Conservation (phyloP, 176 grass and related monocot species). For the Neostapfia colusana region DNA sequence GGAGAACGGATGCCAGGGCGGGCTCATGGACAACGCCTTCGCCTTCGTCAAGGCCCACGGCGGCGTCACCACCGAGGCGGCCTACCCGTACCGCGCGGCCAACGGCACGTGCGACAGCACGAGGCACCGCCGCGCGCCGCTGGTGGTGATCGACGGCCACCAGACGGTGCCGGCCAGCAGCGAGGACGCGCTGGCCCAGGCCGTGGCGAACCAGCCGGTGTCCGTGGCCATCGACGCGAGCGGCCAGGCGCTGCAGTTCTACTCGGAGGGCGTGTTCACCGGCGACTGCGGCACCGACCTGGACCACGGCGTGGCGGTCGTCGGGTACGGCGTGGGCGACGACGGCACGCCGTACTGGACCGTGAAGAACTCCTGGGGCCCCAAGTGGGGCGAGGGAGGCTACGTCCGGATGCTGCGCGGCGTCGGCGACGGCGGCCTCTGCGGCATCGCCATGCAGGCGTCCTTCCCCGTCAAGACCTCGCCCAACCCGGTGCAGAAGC, state of each 20-base stretch:
- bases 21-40: constrained; percentile 75
- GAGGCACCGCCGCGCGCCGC: constrained; percentile 1
- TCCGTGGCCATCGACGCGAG: constrained; percentile 71
- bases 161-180: constrained; percentile 54
- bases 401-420: constrained; percentile 73
- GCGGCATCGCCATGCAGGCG: constrained; percentile 81
- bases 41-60: constrained; percentile 61
- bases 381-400: constrained; percentile 57
- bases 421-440: constrained; percentile 48
- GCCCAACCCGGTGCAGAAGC: constrained; percentile 38
- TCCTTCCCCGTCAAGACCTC: constrained; percentile 72
- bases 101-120: constrained; percentile 56
- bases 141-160: constrained; percentile 63
- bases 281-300: constrained; percentile 65
- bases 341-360: constrained; percentile 59
- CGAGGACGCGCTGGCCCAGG: constrained; percentile 59
- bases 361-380: constrained; percentile 80
- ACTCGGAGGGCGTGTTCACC: constrained; percentile 75
- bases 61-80: constrained; percentile 57
- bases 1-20: constrained; percentile 57
- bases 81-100: constrained; percentile 62
- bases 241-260: constrained; percentile 63
- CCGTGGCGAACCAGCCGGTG: constrained; percentile 65
- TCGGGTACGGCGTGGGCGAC: constrained; percentile 56
- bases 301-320: constrained; percentile 69